A percentile compares a stretch with the other conserved stretches of the same genome.
These are phyloP conservation scores for Diplodia seriata DNA, from an alignment of 2,329 filamentous ascomycete species.

Conservation along the genomic window DNA sequence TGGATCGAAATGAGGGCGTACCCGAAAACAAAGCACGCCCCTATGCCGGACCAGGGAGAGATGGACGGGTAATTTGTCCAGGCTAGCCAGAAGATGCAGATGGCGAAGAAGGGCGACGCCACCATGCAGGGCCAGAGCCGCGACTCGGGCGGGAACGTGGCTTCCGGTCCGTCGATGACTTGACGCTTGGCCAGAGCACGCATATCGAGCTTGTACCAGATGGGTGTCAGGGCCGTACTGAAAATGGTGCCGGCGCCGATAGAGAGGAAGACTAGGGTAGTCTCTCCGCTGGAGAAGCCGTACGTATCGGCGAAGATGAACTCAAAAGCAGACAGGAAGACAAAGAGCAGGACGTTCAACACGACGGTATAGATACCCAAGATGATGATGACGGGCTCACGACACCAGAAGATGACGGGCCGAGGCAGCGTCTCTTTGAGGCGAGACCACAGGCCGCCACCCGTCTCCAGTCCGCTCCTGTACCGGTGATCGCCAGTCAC, in stretches of 20 bases:
- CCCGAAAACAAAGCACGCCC: slow-evolving; percentile 36
- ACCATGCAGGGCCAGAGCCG: slow-evolving; percentile 55
- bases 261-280: slow-evolving; percentile 54
- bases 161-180: slow-evolving; percentile 34
- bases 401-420: slow-evolving; percentile 20
- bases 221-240: slow-evolving; percentile 44
- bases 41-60: slow-evolving; percentile 51
- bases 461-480: slow-evolving; percentile 42
- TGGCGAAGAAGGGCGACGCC: slow-evolving; percentile 52
- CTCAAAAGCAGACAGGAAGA: slow-evolving; percentile 30
- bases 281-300: slow-evolving; percentile 51
- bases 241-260: slow-evolving; percentile 53
- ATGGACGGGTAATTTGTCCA: slow-evolving; percentile 55
- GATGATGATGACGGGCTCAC: slow-evolving; percentile 45
- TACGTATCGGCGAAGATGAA: slow-evolving; percentile 49
- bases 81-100: slow-evolving; percentile 60
- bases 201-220: slow-evolving; percentile 44
- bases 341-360: slow-evolving; percentile 29
- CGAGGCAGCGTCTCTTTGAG: slow-evolving; percentile 29
- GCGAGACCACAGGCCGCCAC: slow-evolving; percentile 14
- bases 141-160: slow-evolving; percentile 35
- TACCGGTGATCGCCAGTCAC: slow-evolving; percentile 49
- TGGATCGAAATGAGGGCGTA: slow-evolving; percentile 57
- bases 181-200: slow-evolving; percentile 36
- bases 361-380: slow-evolving; percentile 31